phyloP scores from a whole-genome alignment of 768 basidiomycete species.

The Galerina marginata region DNA sequence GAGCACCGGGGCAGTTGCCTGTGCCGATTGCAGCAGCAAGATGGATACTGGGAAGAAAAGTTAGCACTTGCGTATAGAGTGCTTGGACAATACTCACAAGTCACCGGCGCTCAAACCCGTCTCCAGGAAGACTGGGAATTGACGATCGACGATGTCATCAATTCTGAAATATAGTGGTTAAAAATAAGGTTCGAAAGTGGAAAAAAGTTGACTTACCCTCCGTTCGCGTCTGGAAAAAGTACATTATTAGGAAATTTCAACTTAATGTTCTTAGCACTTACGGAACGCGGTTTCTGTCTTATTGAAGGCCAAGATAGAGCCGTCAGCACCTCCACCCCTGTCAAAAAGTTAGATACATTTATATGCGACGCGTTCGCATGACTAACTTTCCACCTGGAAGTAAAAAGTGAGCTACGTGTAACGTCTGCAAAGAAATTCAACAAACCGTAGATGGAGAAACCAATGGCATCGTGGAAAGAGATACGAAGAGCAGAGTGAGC shows the following conservation, averaged over 20 bases:
- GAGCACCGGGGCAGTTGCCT: slow-evolving; percentile 42
- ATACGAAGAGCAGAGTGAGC: slow-evolving; percentile 24
- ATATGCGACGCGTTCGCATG: not conserved
- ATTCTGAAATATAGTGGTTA: slow-evolving; percentile 3
- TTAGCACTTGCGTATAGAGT: not conserved
- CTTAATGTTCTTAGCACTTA: slow-evolving; percentile 7
- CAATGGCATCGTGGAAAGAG: slow-evolving; percentile 26
- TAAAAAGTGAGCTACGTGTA: no score
- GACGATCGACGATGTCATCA: slow-evolving; percentile 19
- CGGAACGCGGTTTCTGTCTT: slow-evolving; percentile 28
- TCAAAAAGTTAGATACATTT: not conserved
- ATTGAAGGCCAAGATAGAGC: slow-evolving; percentile 31
- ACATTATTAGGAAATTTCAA: not conserved
- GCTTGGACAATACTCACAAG: slow-evolving; percentile 17
- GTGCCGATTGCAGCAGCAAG: slow-evolving; percentile 32
- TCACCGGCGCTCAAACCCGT: slow-evolving; percentile 25
- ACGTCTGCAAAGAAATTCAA: no score
- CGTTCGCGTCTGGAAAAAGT: slow-evolving; percentile 18
- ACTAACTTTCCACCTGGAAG: slow-evolving; percentile 11
- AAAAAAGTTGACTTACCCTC: slow-evolving; percentile 16
- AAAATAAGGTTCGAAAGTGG: not conserved
- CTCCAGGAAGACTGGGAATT: slow-evolving; percentile 23
- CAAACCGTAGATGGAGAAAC: slow-evolving; percentile 9
- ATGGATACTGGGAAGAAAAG: slow-evolving; percentile 18
- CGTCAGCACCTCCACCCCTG: slow-evolving; percentile 34